Percentiles rank a stretch among this genome's conserved stretches.
These are phyloP conservation scores for Diversispora epigaea DNA, from an alignment of 192 early-diverging fungal species.

Conservation along the genomic window DNA sequence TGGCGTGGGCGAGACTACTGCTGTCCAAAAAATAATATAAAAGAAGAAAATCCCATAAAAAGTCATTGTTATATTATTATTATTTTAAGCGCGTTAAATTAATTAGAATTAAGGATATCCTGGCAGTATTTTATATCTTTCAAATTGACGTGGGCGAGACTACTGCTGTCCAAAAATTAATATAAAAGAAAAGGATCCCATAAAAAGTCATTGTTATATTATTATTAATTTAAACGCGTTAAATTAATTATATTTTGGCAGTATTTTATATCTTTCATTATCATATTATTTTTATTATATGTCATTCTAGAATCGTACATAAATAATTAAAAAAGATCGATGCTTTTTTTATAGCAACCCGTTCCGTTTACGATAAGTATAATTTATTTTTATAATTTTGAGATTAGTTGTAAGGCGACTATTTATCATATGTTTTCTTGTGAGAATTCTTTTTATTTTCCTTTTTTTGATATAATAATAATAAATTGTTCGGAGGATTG, in stretches of 20 bases:
- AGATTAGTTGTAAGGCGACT: conserved; percentile 24
- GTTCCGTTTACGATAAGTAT: conserved; percentile 32
- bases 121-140: conserved; percentile 33
- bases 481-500: conserved; percentile 6
- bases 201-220: conserved; percentile 30
- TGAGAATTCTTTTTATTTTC: conserved; percentile 32
- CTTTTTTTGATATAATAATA: conserved; percentile 15
- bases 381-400: conserved; percentile 30
- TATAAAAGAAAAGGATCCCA: conserved; percentile 31
- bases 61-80: conserved; percentile 31
- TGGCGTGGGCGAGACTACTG: conserved; percentile 34
- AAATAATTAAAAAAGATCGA: conserved; percentile 30
- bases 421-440: conserved; percentile 35
- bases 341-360: conserved; percentile 24
- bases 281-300: conserved; percentile 25
- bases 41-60: conserved; percentile 29
- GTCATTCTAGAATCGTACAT: conserved; percentile 25
- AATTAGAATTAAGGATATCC: conserved; percentile 32
- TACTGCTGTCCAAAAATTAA: conserved; percentile 32
- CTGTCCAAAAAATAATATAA: conserved; percentile 32
- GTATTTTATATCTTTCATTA: conserved; percentile 32
- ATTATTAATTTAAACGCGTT: conserved; percentile 23
- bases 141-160: conserved; percentile 34
- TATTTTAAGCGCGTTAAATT: conserved; percentile 26
- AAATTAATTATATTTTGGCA: conserved; percentile 33